A percentile compares a stretch with the other conserved stretches of the same genome.
phyloP scores from a whole-genome alignment of 2,329 filamentous ascomycete genomes.

The Fusarium mangiferae region DNA sequence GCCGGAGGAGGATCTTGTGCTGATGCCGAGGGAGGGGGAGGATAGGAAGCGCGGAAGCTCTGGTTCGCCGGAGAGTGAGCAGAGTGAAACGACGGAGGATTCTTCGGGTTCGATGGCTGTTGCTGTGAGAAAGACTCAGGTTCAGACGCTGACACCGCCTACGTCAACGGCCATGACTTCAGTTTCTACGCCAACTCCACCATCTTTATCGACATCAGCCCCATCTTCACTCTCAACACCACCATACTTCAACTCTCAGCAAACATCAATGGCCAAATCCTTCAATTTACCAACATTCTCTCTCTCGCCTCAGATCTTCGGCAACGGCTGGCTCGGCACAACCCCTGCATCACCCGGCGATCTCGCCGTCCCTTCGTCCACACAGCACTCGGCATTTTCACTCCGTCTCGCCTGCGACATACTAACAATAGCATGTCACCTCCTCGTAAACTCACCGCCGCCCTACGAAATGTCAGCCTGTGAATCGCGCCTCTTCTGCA shows the following conservation, averaged over 20 bases:
- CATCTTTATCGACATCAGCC: not conserved
- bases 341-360: slow-evolving; percentile 23
- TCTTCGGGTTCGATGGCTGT: slow-evolving; percentile 11
- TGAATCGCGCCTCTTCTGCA: slow-evolving; percentile 35
- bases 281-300: slow-evolving; percentile 8
- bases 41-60: not conserved
- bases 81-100: slow-evolving; percentile 15
- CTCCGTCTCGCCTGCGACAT: slow-evolving; percentile 34
- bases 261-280: slow-evolving; percentile 7
- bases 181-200: not conserved
- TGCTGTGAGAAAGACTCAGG: slow-evolving; percentile 1
- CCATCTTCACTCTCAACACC: slow-evolving; percentile 4
- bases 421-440: slow-evolving; percentile 34
- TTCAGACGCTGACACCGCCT: not conserved
- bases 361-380: not conserved
- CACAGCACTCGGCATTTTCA: slow-evolving; percentile 31
- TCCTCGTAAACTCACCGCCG: slow-evolving; percentile 29
- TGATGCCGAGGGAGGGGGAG: slow-evolving; percentile 3
- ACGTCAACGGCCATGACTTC: not conserved
- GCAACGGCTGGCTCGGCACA: slow-evolving; percentile 39
- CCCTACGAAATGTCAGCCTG: not conserved
- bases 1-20: slow-evolving; percentile 34
- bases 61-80: slow-evolving; percentile 15
- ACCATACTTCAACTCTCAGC: slow-evolving; percentile 1
- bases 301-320: slow-evolving; percentile 37